A percentile compares a stretch with the other conserved stretches of the same genome.
phyloP scores from a whole-genome alignment of 192 early-diverging fungal genomes.

The Coemansia sp. region DNA sequence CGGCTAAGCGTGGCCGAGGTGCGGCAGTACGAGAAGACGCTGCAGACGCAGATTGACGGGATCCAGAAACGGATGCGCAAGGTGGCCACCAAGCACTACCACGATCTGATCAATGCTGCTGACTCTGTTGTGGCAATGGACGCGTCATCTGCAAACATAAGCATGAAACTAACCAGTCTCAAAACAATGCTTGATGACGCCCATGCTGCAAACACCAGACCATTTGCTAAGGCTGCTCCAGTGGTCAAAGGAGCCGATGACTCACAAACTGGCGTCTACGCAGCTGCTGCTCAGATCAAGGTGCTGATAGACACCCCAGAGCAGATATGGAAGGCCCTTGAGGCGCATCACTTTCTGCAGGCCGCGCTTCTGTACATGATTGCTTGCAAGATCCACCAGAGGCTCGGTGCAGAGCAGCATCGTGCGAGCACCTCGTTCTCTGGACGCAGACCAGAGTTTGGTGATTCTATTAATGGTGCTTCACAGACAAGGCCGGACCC shows the following conservation, averaged over 20 bases:
- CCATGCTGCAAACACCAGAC: not conserved
- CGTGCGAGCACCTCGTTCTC: not conserved
- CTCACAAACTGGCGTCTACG: conserved; percentile 19
- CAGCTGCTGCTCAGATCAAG: conserved; percentile 48
- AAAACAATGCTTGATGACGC: conserved; percentile 18
- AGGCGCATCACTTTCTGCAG: conserved; percentile 29
- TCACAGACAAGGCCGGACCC: conserved; percentile 11
- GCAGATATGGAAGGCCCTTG: conserved; percentile 47
- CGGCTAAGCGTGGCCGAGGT: conserved; percentile 37
- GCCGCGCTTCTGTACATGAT: conserved; percentile 46
- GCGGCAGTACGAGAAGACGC: conserved; percentile 30
- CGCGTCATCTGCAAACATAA: conserved; percentile 20
- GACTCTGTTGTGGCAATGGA: conserved; percentile 46
- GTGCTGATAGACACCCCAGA: conserved; percentile 50
- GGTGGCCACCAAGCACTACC: conserved; percentile 39
- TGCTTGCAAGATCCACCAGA: conserved; percentile 32
- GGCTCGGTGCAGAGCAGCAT: conserved; percentile 18
- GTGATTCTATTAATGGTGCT: not conserved
- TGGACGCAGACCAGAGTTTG: not conserved
- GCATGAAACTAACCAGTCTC: conserved; percentile 18
- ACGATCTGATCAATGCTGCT: conserved; percentile 45
- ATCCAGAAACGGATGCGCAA: conserved; percentile 38
- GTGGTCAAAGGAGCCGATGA: not conserved
- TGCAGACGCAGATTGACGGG: conserved; percentile 29
- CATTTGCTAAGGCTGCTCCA: too few species aligned